A percentile compares a stretch with the other conserved stretches of the same genome.
phyloP scores from a whole-genome alignment of 257 asterid species.

The Scutellaria baicalensis region DNA sequence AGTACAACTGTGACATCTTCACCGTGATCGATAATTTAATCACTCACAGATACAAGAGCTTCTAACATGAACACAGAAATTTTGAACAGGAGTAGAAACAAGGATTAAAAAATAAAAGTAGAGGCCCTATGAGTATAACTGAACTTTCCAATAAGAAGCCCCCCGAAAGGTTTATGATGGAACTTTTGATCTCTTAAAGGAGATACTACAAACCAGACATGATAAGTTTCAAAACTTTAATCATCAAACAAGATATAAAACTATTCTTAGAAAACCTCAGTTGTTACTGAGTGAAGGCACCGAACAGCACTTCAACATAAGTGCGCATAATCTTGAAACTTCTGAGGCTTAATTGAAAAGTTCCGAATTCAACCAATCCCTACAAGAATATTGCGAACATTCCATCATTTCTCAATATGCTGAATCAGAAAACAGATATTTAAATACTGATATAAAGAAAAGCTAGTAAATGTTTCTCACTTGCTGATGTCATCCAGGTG shows the following conservation, averaged over 20 bases:
- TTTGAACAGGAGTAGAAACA: too few relatives aligned
- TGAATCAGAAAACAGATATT: not conserved
- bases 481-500: constrained; percentile 95
- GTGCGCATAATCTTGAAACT: constrained; percentile 8
- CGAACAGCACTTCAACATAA: not conserved
- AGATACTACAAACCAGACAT: not conserved
- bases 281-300: not conserved
- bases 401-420: not conserved
- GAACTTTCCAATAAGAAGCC: not conserved
- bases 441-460: not conserved
- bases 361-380: constrained; percentile 76
- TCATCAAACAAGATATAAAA: not conserved
- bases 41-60: not conserved
- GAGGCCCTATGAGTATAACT: not conserved
- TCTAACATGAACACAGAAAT: not conserved
- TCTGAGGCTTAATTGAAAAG: constrained; percentile 48
- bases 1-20: not conserved
- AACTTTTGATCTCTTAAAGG: not conserved
- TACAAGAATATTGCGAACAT: constrained; percentile 16
- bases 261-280: constrained; percentile 9
- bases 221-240: not conserved
- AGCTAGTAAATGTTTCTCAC: constrained; percentile 32
- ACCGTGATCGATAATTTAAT: not conserved
- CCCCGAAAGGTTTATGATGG: not conserved
- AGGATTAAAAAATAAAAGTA: not conserved